Conservation (phyloP, 2,329 filamentous ascomycete genomes). For the Sodiomyces alkalinus region DNA sequence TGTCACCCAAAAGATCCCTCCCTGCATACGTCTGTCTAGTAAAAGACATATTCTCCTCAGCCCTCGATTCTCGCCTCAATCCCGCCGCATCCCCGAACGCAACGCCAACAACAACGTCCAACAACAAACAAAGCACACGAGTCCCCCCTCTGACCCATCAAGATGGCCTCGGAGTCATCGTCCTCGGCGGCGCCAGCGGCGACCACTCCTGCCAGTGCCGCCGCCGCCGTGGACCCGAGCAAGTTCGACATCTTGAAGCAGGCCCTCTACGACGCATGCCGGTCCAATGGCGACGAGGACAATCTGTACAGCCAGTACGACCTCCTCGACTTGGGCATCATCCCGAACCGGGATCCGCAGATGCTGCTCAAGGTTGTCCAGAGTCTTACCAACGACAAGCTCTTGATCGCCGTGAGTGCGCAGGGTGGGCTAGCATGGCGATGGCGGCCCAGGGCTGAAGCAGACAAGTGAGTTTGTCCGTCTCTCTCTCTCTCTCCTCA, state of each 20-base stretch:
- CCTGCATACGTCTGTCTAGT: too few relatives aligned
- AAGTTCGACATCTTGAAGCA: conserved; percentile 39
- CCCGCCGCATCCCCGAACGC: too few relatives aligned
- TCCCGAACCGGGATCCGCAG: conserved; percentile 39
- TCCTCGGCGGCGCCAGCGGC: conserved; percentile 9
- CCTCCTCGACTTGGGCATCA: conserved; percentile 38
- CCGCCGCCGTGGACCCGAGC: conserved; percentile 11
- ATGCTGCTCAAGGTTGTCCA: conserved; percentile 41
- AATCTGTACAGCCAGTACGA: conserved; percentile 43
- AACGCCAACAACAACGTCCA: not conserved
- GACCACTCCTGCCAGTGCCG: conserved; percentile 5
- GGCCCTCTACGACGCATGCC: conserved; percentile 39
- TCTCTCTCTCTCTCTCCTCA: not conserved
- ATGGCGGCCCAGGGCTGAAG: conserved; percentile 42
- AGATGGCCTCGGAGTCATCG: conserved; percentile 5
- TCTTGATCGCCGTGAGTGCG: conserved; percentile 35
- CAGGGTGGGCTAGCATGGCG: conserved; percentile 37
- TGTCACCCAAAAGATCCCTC: too few relatives aligned
- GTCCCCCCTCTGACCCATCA: too few relatives aligned
- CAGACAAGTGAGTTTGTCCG: conserved; percentile 35
- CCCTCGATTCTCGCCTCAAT: too few relatives aligned
- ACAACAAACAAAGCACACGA: not conserved
- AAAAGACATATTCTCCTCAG: too few relatives aligned
- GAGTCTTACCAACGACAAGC: conserved; percentile 41
- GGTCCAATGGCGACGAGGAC: conserved; percentile 29